phyloP scores from a whole-genome alignment of 495 filamentous ascomycete genomes.

The Mycothermus thermophilus region DNA sequence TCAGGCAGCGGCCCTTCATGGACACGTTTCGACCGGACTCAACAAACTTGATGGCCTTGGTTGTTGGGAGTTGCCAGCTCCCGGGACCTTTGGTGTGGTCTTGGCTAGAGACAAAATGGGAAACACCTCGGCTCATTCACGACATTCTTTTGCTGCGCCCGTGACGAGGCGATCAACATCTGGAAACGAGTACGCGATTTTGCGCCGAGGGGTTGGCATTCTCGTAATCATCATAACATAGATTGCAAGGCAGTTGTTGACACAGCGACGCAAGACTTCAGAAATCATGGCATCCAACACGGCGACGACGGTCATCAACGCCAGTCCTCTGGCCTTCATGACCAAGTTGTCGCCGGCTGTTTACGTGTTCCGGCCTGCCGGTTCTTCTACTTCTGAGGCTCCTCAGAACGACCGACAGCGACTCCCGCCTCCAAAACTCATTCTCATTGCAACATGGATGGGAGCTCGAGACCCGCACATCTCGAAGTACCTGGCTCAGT shows the following conservation, averaged over 20 bases:
- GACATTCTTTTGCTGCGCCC: neutral
- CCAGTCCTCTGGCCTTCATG: slow-evolving; percentile 22
- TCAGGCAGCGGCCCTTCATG: too few species aligned
- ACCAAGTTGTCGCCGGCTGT: slow-evolving; percentile 22
- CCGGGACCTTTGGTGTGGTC: too few species aligned
- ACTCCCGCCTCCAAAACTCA: slow-evolving; percentile 27
- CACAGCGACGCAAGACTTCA: neutral
- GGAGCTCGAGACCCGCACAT: slow-evolving; percentile 32
- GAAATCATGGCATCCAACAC: slow-evolving; percentile 12
- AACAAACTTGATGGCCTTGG: too few species aligned
- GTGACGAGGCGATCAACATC: neutral
- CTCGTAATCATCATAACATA: too few species aligned
- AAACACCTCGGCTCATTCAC: too few species aligned
- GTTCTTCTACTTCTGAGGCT: too few species aligned
- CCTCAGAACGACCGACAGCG: too few species aligned
- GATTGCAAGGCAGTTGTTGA: neutral
- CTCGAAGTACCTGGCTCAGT: slow-evolving; percentile 29
- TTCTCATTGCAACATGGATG: slow-evolving; percentile 33
- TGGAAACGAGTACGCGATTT: neutral
- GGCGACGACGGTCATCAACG: neutral
- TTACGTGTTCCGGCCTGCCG: slow-evolving; percentile 22
- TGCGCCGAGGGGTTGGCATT: too few species aligned
- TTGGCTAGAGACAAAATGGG: too few species aligned
- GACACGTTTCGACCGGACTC: too few species aligned
- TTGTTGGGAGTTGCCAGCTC: too few species aligned